Evolutionary conservation across 306 rosid genomes (phyloP), one percentile per base, ranked within the genome.

Genomic region (Vigna mungo): DNA sequence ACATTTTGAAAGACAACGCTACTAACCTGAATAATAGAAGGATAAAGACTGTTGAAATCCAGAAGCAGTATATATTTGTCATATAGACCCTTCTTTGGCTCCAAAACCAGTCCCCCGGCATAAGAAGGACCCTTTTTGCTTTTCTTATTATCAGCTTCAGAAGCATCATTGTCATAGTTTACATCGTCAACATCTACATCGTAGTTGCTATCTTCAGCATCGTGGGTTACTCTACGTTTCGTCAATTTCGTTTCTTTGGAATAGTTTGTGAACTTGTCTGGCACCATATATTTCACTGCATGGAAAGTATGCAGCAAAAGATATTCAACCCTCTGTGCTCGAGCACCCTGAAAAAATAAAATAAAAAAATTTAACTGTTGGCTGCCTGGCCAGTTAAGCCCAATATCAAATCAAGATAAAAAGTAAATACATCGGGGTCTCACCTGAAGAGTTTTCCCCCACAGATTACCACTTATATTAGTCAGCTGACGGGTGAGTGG

Each of bases 41-140:
- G 99, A 80, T 95, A 95, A 77, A 95, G 95, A 90, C 97, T 95
- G 77, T 95, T 95, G 89, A 95, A 95, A 85, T 95, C 99, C 86
- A 95, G 74, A 52, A 95, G 97, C 70, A 95, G 86, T 77, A 92
- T 86, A 80, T 90, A 92, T 76, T 92, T 95, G 89, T 95, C 99
- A 72, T 95, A 95, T 85, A 95, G 88, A 81, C 99, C 99, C 80
- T 67, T 90, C 86, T 92, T 95, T 82, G 99, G 99, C 85, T 95
- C 99, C 90, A 95, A 88, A 64, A 95, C 99, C 75, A 95, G 84
- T 37, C 99, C 99, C 53, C 99, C 99, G 1, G 96, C 97, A 80
- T 92, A 95, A 72, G 97, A 88, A 78, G 96, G 86, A 34, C 86
- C 89, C 81, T 92, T 95, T 83, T 87, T 95, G 77, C 89, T 88